These are phyloP conservation scores for Agaricales sp. DNA, from an alignment of 1,284 basidiomycete species.

Conservation along the genomic window DNA sequence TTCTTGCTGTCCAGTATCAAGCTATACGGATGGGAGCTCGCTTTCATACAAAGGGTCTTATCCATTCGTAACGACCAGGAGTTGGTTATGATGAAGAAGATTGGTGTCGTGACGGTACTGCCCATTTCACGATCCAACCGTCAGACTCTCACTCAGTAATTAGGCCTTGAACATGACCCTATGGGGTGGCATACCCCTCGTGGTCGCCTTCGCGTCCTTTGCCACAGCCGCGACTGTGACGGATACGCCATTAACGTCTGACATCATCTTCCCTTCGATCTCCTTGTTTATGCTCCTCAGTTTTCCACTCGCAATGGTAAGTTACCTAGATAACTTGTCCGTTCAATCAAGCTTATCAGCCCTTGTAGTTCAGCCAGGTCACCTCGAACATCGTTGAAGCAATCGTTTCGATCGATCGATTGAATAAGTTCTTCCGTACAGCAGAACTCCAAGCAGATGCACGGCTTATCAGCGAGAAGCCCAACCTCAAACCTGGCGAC, in stretches of 20 bases:
- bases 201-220: slow-evolving; percentile 87
- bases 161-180: slow-evolving; percentile 51
- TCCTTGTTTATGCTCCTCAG: slow-evolving; percentile 86
- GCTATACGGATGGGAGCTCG: slow-evolving; percentile 82
- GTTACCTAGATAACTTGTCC: slow-evolving; percentile 7
- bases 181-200: slow-evolving; percentile 60
- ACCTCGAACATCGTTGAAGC: slow-evolving; percentile 79
- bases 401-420: slow-evolving; percentile 74
- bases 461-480: slow-evolving; percentile 37
- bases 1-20: slow-evolving; percentile 45
- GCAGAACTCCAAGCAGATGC: slow-evolving; percentile 78
- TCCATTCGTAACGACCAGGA: slow-evolving; percentile 82
- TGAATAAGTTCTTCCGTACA: slow-evolving; percentile 69
- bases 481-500: slow-evolving; percentile 45
- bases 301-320: slow-evolving; percentile 82
- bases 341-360: slow-evolving; percentile 3
- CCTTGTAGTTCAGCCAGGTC: slow-evolving; percentile 51
- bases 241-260: slow-evolving; percentile 70
- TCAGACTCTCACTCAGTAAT: neutral
- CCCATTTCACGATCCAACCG: neutral
- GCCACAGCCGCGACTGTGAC: slow-evolving; percentile 69
- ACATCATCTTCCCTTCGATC: slow-evolving; percentile 92
- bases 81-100: slow-evolving; percentile 71
- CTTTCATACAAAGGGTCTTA: slow-evolving; percentile 68
- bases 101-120: slow-evolving; percentile 62